Percentiles rank a stretch among this genome's conserved stretches.
These are phyloP conservation scores for Quercus cerris DNA, from an alignment of 306 rosid species.

Conservation along the genomic window DNA sequence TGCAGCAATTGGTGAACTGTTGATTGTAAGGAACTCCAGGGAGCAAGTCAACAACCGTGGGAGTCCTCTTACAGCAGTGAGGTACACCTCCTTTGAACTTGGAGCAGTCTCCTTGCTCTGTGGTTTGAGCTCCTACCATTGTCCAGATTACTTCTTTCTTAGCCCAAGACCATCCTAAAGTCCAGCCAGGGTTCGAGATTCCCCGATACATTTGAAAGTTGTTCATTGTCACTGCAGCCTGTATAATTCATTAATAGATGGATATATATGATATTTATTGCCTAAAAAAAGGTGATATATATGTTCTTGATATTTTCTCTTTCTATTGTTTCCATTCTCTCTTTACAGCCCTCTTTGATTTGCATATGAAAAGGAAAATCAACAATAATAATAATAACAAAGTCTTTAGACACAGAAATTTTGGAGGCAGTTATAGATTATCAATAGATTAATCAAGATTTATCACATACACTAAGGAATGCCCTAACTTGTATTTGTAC, in stretches of 20 bases:
- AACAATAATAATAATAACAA: too few species aligned
- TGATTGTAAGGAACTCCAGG: constrained; percentile 72
- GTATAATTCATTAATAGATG: neutral
- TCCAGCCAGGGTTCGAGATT: constrained; percentile 72
- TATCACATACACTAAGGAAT: too few species aligned
- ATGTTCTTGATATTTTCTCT: neutral
- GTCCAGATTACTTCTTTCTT: constrained; percentile 73
- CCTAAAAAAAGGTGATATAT: neutral
- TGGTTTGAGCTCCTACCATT: constrained; percentile 75
- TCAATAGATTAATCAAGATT: too few species aligned
- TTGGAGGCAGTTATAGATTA: too few species aligned
- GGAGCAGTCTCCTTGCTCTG: constrained; percentile 83
- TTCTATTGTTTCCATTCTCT: neutral
- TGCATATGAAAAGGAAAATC: neutral
- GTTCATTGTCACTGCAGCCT: constrained; percentile 78
- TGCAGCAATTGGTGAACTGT: constrained; percentile 66
- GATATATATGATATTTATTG: neutral
- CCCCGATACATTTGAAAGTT: constrained; percentile 73
- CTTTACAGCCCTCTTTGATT: neutral
- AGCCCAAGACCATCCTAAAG: constrained; percentile 76
- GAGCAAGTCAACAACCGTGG: constrained; percentile 62
- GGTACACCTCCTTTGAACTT: constrained; percentile 61
- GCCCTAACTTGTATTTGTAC: too few species aligned
- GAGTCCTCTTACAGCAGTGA: constrained; percentile 69
- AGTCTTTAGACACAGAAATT: too few species aligned